Evolutionary conservation across 2,329 filamentous ascomycete species (phyloP), one percentile per base, ranked within the genome.

Genomic region (Neofusicoccum ribis): DNA sequence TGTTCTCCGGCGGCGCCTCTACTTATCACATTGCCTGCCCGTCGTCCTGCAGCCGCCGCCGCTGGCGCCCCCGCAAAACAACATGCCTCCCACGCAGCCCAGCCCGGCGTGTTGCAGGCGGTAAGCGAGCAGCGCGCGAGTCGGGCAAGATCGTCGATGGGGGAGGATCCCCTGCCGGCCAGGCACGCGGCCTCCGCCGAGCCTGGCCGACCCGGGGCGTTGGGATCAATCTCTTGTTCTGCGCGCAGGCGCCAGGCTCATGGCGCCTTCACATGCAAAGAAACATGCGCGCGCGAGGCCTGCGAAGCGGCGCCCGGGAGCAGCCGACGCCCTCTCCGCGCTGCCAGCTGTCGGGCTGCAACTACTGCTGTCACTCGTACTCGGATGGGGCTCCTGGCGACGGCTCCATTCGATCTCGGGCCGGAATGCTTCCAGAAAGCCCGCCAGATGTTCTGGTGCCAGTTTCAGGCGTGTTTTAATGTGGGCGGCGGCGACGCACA

Each of bases 181-280:
- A 65, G 63, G 52, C 63, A 60, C 63, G 63, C 63, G 62, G 62
- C 62, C 62, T 56, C 51, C 61, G 62, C 62, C 62, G 62, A 64
- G 62, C 62, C 62, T 46, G 31, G 52, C 23, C 37, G 63, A 60
- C 56, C 63, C 63, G 39, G 47, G 63, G 63, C 46, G 34, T 51
- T 56, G 63, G 63, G 54, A 65, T 51, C 17, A 37, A 46, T 56
- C 51, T 63, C 49, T 54, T 54, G 61, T 47, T 62, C 61, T 62
- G 49, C 58, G 49, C 15, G 60, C 47, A 51, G 20, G 59, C 59
- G 17, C 49, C 49, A 23, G 61, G 49, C 62, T 27, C 17, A 43
- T 47, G 61, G 61, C 50, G 49, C 61, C 43, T 58, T 54, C 61
- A 63, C 61, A 51, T 54, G 61, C 61, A 63, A 60, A 39, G 43